Evolutionary conservation across 305 asterid species (phyloP), one percentile per base, ranked within the genome.

Genomic region (Solanum aculeatissimum): DNA sequence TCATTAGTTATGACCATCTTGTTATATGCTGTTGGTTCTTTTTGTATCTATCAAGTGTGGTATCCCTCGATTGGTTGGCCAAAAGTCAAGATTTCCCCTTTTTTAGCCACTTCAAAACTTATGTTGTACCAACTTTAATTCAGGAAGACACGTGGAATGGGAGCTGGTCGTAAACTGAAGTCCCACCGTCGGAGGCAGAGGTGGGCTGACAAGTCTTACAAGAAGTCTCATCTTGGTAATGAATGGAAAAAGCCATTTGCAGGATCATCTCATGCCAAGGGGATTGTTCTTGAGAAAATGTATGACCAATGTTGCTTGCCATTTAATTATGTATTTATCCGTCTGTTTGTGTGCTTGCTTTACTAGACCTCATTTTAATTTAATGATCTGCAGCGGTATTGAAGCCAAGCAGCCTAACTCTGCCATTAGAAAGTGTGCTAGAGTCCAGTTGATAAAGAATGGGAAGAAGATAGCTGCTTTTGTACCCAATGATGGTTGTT

Each of bases 211-310:
- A 92, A 92, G 88, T 86, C 95, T n/a, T 92, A 92, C 89, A 92
- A 92, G 90, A 92, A 92, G 69, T 92, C 95, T 15, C 95, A 92
- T 78, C 95, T 92, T 85, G 95, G 95, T 6, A 92, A 92, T 45
- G 95, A 89, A 83, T 92, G 95, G 95, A 92, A 92, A 87, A 92
- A 92, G 58, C 95, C 95, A 4, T 92, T 92, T 75, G 92, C 95
- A 40, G 95, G 95, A 12, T 92, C 95, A 9, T 92, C 95, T 66
- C 95, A 92, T 15, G 95, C 95, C 74, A 92, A 92, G 87, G 95
- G 95, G 49, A 91, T 92, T 85, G 95, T 91, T 80, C 95, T 92
- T 3, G 95, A 92, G 94, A 92, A 92, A 80, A 89, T 92, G 95
- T 92, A 70, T 87, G 92, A 4, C 32, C 80, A 35, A 18, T 16